phyloP scores from a whole-genome alignment of 345 rosid species.

The Aquilaria sinensis region DNA sequence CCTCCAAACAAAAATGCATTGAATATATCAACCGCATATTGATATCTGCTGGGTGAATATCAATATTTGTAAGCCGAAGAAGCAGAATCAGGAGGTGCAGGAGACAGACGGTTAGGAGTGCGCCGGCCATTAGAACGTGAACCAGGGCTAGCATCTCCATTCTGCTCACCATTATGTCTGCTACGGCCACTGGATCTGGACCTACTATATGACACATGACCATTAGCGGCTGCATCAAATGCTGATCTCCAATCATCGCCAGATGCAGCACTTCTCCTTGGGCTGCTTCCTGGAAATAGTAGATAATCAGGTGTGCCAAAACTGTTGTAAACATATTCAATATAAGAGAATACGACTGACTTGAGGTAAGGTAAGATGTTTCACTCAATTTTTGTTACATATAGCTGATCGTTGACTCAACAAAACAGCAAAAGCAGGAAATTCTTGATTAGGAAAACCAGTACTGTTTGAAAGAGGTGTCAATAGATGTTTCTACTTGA shows the following conservation, averaged over 20 bases:
- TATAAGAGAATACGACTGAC: too few species aligned
- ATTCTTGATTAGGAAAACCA: too few species aligned
- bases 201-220: conserved; percentile 39
- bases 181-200: conserved; percentile 56
- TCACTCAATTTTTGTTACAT: too few species aligned
- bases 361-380: too few species aligned
- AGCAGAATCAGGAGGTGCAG: conserved; percentile 55
- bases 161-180: conserved; percentile 46
- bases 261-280: conserved; percentile 45
- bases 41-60: background rate
- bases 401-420: background rate
- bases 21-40: background rate
- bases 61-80: conserved; percentile 20
- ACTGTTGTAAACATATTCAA: too few species aligned
- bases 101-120: conserved; percentile 64
- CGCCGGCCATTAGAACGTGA: conserved; percentile 56
- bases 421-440: too few species aligned
- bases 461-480: too few species aligned
- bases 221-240: conserved; percentile 60
- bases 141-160: conserved; percentile 57
- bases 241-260: conserved; percentile 95
- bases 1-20: conserved; percentile 7
- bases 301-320: too few species aligned
- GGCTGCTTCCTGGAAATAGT: conserved; percentile 38
- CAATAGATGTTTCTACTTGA: too few species aligned